These are phyloP conservation scores for Trypanosoma congolense DNA, from an alignment of 208 protist species.

Conservation along the genomic window DNA sequence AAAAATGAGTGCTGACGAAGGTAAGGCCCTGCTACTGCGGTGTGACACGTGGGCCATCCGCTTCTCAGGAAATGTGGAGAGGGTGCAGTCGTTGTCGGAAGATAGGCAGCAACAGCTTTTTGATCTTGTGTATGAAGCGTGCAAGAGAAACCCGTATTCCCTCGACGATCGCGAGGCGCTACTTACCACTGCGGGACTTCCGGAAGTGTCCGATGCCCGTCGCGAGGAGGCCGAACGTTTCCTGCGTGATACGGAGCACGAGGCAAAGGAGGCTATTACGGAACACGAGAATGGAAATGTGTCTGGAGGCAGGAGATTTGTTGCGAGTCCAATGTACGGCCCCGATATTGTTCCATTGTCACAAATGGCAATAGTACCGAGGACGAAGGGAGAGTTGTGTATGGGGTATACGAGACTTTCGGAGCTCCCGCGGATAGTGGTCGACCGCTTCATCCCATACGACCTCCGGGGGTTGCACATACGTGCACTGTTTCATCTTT, in stretches of 20 bases:
- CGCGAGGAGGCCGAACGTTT: neutral
- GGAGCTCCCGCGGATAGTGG: neutral
- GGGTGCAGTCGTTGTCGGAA: neutral
- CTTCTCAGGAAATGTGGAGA: conserved; percentile 1
- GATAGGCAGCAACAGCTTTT: conserved; percentile 1
- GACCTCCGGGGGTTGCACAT: conserved; percentile 2
- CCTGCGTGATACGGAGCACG: conserved; percentile 5
- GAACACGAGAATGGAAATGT: neutral
- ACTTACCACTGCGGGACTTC: neutral
- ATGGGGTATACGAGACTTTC: no score
- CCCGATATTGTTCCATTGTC: neutral
- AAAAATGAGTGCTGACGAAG: neutral
- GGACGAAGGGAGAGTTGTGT: neutral
- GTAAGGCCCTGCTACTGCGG: neutral
- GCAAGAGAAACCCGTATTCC: neutral
- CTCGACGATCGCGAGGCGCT: conserved; percentile 1
- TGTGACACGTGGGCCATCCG: conserved; percentile 6
- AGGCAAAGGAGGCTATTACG: no score
- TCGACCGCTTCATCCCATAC: conserved; percentile 6
- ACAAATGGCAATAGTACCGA: neutral
- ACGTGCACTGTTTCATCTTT: conserved; percentile 4
- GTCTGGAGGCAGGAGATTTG: neutral
- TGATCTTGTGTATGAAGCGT: no score
- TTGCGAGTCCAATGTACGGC: conserved; percentile 2
- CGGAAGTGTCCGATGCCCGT: neutral